Percentiles rank a stretch among this genome's conserved stretches.
Evolutionary conservation across 2,329 filamentous ascomycete genomes (phyloP).

Genomic region (Diplocarpon mali): DNA sequence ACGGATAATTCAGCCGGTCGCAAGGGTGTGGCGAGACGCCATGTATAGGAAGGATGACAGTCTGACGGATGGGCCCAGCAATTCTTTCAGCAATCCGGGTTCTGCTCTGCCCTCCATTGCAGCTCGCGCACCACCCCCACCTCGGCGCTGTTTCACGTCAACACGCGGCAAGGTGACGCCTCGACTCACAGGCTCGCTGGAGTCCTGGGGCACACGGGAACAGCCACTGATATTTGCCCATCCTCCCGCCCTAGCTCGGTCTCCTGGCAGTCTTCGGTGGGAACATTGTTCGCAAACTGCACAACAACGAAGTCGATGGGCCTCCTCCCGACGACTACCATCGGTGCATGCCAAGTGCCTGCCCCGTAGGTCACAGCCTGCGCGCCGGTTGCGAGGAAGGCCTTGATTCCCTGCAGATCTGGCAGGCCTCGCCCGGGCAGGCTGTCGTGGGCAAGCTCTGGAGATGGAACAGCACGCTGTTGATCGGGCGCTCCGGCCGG

Average conservation of each 20-base stretch:
- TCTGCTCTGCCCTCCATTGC: too few relatives aligned
- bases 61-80: too few relatives aligned
- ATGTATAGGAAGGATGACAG: too few relatives aligned
- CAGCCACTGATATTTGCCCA: not conserved
- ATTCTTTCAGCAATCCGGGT: too few relatives aligned
- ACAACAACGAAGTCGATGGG: slow-evolving; percentile 79
- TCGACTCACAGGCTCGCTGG: too few relatives aligned
- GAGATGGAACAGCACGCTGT: slow-evolving; percentile 31
- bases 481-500: slow-evolving; percentile 32
- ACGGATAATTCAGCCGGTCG: too few relatives aligned
- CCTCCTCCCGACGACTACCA: slow-evolving; percentile 68
- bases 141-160: too few relatives aligned
- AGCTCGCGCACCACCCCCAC: too few relatives aligned
- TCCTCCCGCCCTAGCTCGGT: slow-evolving; percentile 30
- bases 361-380: slow-evolving; percentile 88
- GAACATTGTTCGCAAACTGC: slow-evolving; percentile 79
- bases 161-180: too few relatives aligned
- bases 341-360: slow-evolving; percentile 91
- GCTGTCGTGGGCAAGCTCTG: not conserved
- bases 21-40: too few relatives aligned
- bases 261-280: slow-evolving; percentile 80
- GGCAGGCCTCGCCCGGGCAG: slow-evolving; percentile 40
- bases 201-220: not conserved
- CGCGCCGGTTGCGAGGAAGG: slow-evolving; percentile 65
- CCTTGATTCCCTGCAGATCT: slow-evolving; percentile 57